Conservation (phyloP, 371 early-diverging fungal genomes). For the Dinochytrium kinnereticum region DNA sequence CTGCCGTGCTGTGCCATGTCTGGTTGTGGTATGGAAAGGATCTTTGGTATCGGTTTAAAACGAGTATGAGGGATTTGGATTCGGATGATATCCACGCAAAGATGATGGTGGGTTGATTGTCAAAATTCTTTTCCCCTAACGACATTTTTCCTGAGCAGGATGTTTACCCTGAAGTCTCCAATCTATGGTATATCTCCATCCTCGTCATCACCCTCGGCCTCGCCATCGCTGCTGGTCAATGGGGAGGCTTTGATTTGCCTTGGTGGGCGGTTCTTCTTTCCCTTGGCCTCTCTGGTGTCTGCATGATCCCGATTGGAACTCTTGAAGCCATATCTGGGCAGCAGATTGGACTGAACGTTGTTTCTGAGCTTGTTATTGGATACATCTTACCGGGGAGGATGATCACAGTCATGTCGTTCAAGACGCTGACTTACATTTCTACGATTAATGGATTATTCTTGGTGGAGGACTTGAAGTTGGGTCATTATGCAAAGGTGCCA, state of each 20-base stretch:
- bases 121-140: neutral
- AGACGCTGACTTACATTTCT: constrained; percentile 38
- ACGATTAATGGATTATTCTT: constrained; percentile 40
- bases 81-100: constrained; percentile 40
- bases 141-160: too few relatives aligned
- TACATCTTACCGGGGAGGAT: constrained; percentile 44
- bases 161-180: constrained; percentile 41
- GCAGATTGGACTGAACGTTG: constrained; percentile 43
- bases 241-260: constrained; percentile 34
- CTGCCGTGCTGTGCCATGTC: constrained; percentile 28
- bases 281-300: constrained; percentile 65
- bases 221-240: constrained; percentile 18
- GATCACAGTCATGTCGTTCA: constrained; percentile 46
- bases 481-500: constrained; percentile 53
- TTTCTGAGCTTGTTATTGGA: constrained; percentile 47
- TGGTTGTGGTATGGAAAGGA: constrained; percentile 38
- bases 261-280: constrained; percentile 67
- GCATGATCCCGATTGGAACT: constrained; percentile 74
- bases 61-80: constrained; percentile 30
- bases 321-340: constrained; percentile 42
- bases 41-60: constrained; percentile 27
- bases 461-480: constrained; percentile 49
- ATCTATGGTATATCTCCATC: constrained; percentile 30
- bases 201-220: constrained; percentile 15
- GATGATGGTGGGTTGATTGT: constrained; percentile 26